Conservation (phyloP, 2,329 filamentous ascomycete species). For the Rutstroemia sp. region DNA sequence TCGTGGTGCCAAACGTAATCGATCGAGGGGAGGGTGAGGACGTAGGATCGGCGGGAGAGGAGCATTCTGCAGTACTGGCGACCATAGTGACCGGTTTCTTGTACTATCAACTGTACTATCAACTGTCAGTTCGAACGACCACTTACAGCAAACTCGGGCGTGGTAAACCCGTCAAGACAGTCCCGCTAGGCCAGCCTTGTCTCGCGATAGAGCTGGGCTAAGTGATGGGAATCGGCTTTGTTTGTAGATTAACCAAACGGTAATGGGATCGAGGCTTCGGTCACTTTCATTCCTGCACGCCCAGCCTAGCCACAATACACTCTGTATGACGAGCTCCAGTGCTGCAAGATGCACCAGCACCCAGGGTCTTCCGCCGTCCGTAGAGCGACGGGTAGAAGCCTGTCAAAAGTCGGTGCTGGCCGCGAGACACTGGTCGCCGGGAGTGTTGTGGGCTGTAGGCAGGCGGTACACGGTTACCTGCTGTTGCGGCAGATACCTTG, state of each 20-base stretch:
- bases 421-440: neutral
- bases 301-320: neutral
- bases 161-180: neutral
- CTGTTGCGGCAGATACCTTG: neutral
- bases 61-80: neutral
- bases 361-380: neutral
- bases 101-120: no score
- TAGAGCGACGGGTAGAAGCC: slow-evolving; percentile 2
- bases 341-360: neutral
- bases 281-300: neutral
- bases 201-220: neutral
- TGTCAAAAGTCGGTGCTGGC: slow-evolving; percentile 1
- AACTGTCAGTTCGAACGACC: neutral
- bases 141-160: neutral
- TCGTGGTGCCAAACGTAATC: neutral
- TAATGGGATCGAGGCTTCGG: neutral
- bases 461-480: neutral
- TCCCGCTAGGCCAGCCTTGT: neutral
- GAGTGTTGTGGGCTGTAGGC: neutral
- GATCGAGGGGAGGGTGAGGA: slow-evolving; percentile 1
- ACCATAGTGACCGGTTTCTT: neutral
- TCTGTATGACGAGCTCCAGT: neutral
- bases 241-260: neutral
- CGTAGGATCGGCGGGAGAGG: neutral
- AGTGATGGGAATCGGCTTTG: neutral